Evolutionary conservation across 176 grass and related monocot genomes (phyloP).

Genomic region (Carex cristatella): DNA sequence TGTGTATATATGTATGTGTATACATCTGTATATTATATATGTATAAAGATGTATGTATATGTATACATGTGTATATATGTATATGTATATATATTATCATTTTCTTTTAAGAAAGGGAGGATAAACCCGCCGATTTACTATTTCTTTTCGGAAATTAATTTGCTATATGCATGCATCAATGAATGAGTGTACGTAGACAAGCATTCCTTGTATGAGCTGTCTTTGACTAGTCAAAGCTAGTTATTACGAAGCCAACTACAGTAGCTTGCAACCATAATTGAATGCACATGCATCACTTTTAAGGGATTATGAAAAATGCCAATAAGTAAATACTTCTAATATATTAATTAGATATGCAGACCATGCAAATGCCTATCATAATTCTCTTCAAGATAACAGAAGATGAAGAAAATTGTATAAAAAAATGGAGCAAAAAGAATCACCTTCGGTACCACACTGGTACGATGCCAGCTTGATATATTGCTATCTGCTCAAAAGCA

Average conservation of each 20-base stretch:
- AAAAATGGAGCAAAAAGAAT: background rate
- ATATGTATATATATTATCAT: background rate
- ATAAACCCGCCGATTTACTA: too few relatives aligned
- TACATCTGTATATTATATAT: too few relatives aligned
- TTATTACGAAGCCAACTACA: background rate
- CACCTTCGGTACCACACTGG: slow-evolving; percentile 44
- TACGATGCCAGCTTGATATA: slow-evolving; percentile 56
- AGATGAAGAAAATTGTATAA: background rate
- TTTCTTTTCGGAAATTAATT: too few relatives aligned
- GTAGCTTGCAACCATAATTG: background rate
- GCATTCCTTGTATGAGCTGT: background rate
- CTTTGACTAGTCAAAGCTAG: background rate
- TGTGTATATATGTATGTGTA: too few relatives aligned
- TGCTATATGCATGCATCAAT: background rate
- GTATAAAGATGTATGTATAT: too few relatives aligned
- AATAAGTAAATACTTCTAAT: background rate
- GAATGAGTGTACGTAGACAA: background rate
- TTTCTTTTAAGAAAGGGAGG: too few relatives aligned
- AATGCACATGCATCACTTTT: background rate
- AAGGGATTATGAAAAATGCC: background rate
- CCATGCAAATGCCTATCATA: background rate
- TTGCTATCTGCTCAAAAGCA: slow-evolving; percentile 53
- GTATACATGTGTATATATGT: too few relatives aligned
- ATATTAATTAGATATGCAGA: background rate
- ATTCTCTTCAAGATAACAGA: background rate